Evolutionary conservation across 2,329 filamentous ascomycete species (phyloP).

Genomic region (Lecanoromycetidae sp.): DNA sequence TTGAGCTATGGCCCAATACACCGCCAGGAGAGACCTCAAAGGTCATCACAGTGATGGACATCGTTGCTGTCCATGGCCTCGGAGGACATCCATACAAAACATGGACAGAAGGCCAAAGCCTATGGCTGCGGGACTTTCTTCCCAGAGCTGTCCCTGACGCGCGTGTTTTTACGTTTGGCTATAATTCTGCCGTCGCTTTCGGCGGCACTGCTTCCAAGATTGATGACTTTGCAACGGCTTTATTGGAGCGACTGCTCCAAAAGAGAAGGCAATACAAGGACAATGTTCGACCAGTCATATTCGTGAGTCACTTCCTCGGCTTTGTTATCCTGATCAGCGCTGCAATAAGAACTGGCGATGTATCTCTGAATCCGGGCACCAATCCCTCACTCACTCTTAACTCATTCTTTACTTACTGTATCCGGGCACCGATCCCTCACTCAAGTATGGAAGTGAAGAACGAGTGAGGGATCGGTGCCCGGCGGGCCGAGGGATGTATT

Average conservation of each 20-base stretch:
- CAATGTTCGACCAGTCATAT: conserved; percentile 18
- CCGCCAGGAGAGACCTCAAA: background rate
- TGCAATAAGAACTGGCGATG: too few relatives aligned
- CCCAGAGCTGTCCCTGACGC: conserved; percentile 4
- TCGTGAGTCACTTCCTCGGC: too few relatives aligned
- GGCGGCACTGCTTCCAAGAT: background rate
- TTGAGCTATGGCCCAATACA: background rate
- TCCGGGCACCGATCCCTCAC: too few relatives aligned
- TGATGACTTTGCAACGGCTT: conserved; percentile 1
- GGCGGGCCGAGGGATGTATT: too few relatives aligned
- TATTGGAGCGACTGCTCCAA: conserved; percentile 1
- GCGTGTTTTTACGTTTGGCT: conserved; percentile 4
- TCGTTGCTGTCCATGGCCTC: conserved; percentile 28
- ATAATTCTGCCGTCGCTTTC: conserved; percentile 2
- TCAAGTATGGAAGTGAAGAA: too few relatives aligned
- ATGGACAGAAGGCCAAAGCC: conserved; percentile 20
- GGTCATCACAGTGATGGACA: conserved; percentile 8
- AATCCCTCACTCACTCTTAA: too few relatives aligned
- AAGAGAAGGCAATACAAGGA: background rate
- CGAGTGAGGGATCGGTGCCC: too few relatives aligned
- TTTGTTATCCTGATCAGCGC: too few relatives aligned
- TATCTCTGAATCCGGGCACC: too few relatives aligned
- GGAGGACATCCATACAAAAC: conserved; percentile 26
- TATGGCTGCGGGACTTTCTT: conserved; percentile 8
- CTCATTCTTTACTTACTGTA: too few relatives aligned